Base-by-base conservation (phyloP, 306 rosid species). In the Dryas alaskensis region DNA sequence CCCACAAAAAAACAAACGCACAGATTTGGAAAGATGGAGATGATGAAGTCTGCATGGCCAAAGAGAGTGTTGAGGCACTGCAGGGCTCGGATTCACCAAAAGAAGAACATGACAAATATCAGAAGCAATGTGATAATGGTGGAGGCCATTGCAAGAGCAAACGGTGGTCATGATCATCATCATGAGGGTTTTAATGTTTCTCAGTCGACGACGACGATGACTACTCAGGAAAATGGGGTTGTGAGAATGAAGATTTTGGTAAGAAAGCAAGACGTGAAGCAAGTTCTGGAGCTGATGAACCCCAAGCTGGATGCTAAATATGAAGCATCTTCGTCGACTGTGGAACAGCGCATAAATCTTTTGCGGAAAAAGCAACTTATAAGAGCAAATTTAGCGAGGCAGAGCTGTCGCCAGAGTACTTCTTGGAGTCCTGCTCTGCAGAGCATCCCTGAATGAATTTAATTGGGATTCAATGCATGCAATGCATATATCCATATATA, bases 201-300 rank as follows among this genome's bases (percentile, higher is more conserved):
- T 40, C 76, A 74, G 73, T 79, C 81, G 51, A 31, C 37, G 37
- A 31, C 37, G 37, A 31, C 22, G 22, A 22, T 0, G 22, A 22
- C 22, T 22, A 69, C 5, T 7, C 83, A 78, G 65, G 84, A 86
- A 70, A 73, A 62, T 10, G 90, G 90, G 39, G 86, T 73, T 6
- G 81, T 87, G 80, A 81, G 87, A 76, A 68, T 87, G 85, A 90
- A 84, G 88, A 81, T 90, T 50, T 22, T 79, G 16, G 83, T 90
- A 47, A 79, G 66, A 49, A 90, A 69, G 67, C 63, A 87, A 49
- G 88, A 87, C 13, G 49, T 87, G 17, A 75, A 83, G 81, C 79
- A 86, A 62, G 45, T 86, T 19, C 48, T 87, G n/a, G 75, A 84
- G 62, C 72, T 54, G 10, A 75, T 84, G 76, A 75, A n/a, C 16